Evolutionary conservation across 768 basidiomycete genomes (phyloP).

Genomic region (Daedalea quercina): DNA sequence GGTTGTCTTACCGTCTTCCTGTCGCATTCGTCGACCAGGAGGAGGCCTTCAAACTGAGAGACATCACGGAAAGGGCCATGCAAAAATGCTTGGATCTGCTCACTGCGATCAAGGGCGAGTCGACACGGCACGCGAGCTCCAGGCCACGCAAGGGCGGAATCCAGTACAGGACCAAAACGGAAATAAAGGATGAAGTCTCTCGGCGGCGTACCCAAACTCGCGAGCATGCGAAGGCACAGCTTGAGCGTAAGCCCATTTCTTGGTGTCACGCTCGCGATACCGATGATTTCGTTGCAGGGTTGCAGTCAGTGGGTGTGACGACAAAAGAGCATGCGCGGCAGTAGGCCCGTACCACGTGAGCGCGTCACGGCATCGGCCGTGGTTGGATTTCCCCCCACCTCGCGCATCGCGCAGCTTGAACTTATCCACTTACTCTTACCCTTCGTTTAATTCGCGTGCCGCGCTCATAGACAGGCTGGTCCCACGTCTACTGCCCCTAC

Average conservation of each 20-base stretch:
- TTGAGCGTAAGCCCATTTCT: not conserved
- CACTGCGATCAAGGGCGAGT: conserved; percentile 1
- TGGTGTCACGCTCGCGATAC: too few species aligned
- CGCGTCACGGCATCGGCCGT: not conserved
- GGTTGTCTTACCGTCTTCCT: conserved; percentile 69
- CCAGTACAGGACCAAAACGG: not conserved
- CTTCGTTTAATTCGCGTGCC: not conserved
- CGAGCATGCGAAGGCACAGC: not conserved
- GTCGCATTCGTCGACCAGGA: conserved; percentile 58
- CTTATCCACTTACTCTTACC: not conserved
- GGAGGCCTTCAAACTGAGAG: conserved; percentile 47
- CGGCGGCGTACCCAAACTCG: not conserved
- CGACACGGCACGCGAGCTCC: too few species aligned
- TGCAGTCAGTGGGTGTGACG: too few species aligned
- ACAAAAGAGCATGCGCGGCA: too few species aligned
- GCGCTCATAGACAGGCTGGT: conserved; percentile 1
- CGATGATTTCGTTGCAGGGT: not conserved
- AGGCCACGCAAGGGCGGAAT: not conserved
- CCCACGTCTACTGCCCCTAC: not conserved
- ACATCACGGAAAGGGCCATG: conserved; percentile 56
- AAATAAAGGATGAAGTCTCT: not conserved
- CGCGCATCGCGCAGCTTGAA: not conserved
- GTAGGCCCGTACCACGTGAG: not conserved
- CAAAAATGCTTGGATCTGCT: conserved; percentile 46
- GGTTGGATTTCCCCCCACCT: not conserved